phyloP scores from a whole-genome alignment of 306 rosid genomes.

The Cajanus cajan region DNA sequence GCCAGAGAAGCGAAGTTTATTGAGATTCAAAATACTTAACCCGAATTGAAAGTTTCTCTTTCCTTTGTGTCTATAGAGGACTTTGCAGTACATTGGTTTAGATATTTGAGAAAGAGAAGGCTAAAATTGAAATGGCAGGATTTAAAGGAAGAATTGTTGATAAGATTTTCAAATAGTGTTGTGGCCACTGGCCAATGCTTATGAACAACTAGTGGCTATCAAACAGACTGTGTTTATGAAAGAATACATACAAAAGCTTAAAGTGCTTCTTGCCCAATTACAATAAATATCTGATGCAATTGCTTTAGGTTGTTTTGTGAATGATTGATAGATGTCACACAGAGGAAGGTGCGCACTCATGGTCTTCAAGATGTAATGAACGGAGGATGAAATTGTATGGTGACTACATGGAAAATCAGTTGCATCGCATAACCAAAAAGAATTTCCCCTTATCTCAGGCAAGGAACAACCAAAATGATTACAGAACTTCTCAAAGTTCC shows the following conservation, averaged over 20 bases:
- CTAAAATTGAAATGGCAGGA: neutral
- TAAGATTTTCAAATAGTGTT: neutral
- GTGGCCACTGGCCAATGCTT: neutral
- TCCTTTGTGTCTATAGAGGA: neutral
- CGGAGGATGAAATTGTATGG: neutral
- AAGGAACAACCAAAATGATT: neutral
- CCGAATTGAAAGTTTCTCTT: neutral
- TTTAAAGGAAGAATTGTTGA: neutral
- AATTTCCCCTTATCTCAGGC: neutral
- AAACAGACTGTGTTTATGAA: neutral
- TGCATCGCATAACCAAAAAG: neutral
- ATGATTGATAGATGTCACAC: too few relatives aligned
- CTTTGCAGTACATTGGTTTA: neutral
- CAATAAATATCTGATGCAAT: neutral
- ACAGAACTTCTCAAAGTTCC: neutral
- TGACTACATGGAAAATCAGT: neutral
- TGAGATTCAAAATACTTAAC: neutral
- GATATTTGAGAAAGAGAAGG: neutral
- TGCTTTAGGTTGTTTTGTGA: neutral
- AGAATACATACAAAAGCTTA: neutral
- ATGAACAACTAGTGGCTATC: neutral
- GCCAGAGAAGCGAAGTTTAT: neutral
- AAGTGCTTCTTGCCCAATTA: neutral
- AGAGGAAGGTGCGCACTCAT: neutral
- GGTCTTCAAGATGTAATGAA: neutral